Evolutionary conservation across 306 rosid species (phyloP).

Genomic region (Lotus japonicus): DNA sequence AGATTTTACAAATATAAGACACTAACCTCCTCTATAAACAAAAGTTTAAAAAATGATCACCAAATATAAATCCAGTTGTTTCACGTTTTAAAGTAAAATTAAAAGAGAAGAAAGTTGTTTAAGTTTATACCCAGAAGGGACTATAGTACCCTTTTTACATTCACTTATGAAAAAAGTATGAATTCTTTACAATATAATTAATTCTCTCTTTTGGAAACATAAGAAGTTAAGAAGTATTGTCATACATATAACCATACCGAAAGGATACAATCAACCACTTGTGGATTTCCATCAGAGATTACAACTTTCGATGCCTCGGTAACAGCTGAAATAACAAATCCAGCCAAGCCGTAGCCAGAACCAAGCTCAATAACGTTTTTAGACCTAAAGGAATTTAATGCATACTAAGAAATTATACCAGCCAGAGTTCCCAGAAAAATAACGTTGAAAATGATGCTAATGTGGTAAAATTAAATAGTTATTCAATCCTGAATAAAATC

Average conservation of each 20-base stretch:
- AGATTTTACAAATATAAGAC: background rate
- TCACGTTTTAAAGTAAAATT: background rate
- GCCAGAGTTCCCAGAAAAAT: slow-evolving; percentile 6
- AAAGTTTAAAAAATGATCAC: background rate
- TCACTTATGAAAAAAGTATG: background rate
- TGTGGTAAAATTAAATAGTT: background rate
- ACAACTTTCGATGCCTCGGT: slow-evolving; percentile 77
- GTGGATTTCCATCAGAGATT: slow-evolving; percentile 94
- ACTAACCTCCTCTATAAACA: background rate
- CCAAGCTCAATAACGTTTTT: slow-evolving; percentile 93
- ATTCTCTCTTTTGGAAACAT: background rate
- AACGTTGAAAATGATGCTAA: slow-evolving; percentile 8
- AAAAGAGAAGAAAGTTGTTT: background rate
- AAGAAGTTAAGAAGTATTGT: background rate
- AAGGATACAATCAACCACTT: slow-evolving; percentile 93
- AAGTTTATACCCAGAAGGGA: background rate
- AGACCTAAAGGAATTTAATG: slow-evolving; percentile 39
- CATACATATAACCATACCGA: slow-evolving; percentile 9
- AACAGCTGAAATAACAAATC: slow-evolving; percentile 74
- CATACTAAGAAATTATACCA: background rate
- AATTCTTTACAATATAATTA: background rate
- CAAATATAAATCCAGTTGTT: background rate
- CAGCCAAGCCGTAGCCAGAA: slow-evolving; percentile 93
- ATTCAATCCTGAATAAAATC: background rate
- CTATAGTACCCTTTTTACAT: background rate